Base-by-base conservation (phyloP, 2,329 filamentous ascomycete species). In the Aspergillus pseudoglaucus region DNA sequence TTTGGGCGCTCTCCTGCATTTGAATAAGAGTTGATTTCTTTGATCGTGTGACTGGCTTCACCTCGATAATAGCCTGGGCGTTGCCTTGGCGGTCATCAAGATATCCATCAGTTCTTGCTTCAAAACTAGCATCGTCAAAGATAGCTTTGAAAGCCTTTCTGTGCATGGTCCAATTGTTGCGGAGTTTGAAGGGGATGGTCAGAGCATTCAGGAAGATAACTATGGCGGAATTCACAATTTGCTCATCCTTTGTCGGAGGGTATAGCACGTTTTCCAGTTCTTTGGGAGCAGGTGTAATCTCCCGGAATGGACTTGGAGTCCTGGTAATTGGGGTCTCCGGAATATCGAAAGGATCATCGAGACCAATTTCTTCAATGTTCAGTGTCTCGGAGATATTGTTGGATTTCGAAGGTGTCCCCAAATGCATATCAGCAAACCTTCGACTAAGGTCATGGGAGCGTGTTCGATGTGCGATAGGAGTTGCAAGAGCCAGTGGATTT, bases 31-130 rank as follows among this genome's bases (percentile, higher is more conserved):
- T 15, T 17, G 2, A n/a, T 27, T 51, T 52, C 14, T 14, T 39
- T 4, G n/a, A 2, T 38, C 52, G 18, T 7, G 14, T 23, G 2
- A 53, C 40, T 1, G 52, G 49, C 9, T 56, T 58, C 0, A 53
- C 53, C 14, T 57, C 55, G 6, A 58, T 45, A 15, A 55, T 40
- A 18, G 32, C 47, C 7, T 39, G 10, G 3, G 47, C 25, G 1
- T 45, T 46, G 2, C n/a, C 48, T 0, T 12, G 35, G 10, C 45
- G 12, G 32, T 55, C 53, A 32, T 49, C 44, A 5, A 58, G 48
- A 46, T 55, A 55, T 4, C 54, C 51, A 22, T 59, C 55, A 3
- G 53, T 57, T 6, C 50, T 27, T 17, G 55, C 53, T 44, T 54
- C 47, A 10, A 54, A 58, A 1, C 15, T 35, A 12, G 51, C 50